Conservation (phyloP, 2,329 filamentous ascomycete species). For the Penicillium corylophilum region DNA sequence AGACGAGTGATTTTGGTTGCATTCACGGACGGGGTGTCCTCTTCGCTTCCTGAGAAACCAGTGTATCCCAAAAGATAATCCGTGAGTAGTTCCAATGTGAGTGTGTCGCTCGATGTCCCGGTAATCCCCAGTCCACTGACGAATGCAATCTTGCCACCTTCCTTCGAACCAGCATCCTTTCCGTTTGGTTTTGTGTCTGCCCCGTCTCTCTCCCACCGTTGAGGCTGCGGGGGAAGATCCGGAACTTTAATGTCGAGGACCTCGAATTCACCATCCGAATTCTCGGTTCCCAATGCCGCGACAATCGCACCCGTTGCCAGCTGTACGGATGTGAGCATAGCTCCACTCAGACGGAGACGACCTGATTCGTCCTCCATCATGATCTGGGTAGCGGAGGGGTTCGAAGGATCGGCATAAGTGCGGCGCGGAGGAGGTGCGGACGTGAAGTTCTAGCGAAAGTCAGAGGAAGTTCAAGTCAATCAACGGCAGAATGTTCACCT, state of each 20-base stretch:
- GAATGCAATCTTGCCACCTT: slow-evolving; percentile 69
- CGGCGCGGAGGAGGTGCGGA: slow-evolving; percentile 73
- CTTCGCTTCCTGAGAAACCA: slow-evolving; percentile 46
- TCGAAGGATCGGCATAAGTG: slow-evolving; percentile 66
- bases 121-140: slow-evolving; percentile 86
- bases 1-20: slow-evolving; percentile 70
- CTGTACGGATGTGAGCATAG: slow-evolving; percentile 63
- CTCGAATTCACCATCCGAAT: slow-evolving; percentile 86
- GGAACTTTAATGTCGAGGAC: slow-evolving; percentile 87
- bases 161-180: slow-evolving; percentile 45
- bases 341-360: slow-evolving; percentile 74
- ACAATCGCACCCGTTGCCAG: slow-evolving; percentile 92
- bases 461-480: slow-evolving; percentile 7
- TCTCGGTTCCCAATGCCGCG: slow-evolving; percentile 93
- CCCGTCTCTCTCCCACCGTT: slow-evolving; percentile 69
- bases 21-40: slow-evolving; percentile 49
- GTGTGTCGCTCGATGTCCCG: slow-evolving; percentile 69
- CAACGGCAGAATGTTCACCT: slow-evolving; percentile 55
- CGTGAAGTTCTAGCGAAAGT: slow-evolving; percentile 70
- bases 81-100: slow-evolving; percentile 73
- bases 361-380: slow-evolving; percentile 97
- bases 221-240: slow-evolving; percentile 77
- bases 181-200: slow-evolving; percentile 38
- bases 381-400: slow-evolving; percentile 55
- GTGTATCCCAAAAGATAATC: slow-evolving; percentile 89